Evolutionary conservation across 2,329 filamentous ascomycete genomes (phyloP).

Genomic region (Sordariomycetes sp.): DNA sequence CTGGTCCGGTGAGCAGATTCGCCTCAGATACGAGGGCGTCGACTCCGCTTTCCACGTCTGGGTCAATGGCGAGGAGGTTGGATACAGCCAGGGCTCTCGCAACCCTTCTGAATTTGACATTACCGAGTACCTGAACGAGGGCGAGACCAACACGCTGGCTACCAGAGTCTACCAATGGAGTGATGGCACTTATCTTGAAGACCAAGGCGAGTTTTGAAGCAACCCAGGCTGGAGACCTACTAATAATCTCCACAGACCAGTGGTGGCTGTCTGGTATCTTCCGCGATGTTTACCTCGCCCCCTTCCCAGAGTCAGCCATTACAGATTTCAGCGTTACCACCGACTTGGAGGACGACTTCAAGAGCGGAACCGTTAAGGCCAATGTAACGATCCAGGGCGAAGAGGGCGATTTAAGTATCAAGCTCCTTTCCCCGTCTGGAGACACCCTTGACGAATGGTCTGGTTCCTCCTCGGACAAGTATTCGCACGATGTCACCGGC

Average conservation of each 20-base stretch:
- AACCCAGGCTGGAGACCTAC: no score
- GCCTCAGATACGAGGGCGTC: slow-evolving; percentile 62
- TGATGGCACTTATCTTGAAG: slow-evolving; percentile 61
- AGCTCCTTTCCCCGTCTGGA: slow-evolving; percentile 4
- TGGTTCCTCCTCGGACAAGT: not conserved
- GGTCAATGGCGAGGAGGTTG: slow-evolving; percentile 54
- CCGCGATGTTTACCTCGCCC: slow-evolving; percentile 54
- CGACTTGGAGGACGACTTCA: slow-evolving; percentile 39
- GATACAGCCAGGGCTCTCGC: slow-evolving; percentile 59
- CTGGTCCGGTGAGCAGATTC: slow-evolving; percentile 31
- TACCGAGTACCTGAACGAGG: slow-evolving; percentile 31
- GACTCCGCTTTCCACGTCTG: slow-evolving; percentile 64
- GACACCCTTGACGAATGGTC: slow-evolving; percentile 1
- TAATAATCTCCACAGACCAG: no score
- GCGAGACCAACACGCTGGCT: slow-evolving; percentile 41
- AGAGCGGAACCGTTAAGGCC: slow-evolving; percentile 40
- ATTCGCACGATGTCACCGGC: not conserved
- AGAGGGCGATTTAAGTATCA: slow-evolving; percentile 17
- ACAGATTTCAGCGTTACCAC: slow-evolving; percentile 50
- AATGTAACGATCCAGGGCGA: slow-evolving; percentile 30
- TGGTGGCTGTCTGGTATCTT: slow-evolving; percentile 64
- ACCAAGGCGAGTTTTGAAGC: no score
- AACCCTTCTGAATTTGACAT: slow-evolving; percentile 65
- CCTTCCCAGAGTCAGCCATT: slow-evolving; percentile 40
- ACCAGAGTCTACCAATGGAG: slow-evolving; percentile 65